Percentiles rank a stretch among this genome's conserved stretches.
phyloP scores from a whole-genome alignment of 768 basidiomycete genomes.

The Boletus vinaceobasis region DNA sequence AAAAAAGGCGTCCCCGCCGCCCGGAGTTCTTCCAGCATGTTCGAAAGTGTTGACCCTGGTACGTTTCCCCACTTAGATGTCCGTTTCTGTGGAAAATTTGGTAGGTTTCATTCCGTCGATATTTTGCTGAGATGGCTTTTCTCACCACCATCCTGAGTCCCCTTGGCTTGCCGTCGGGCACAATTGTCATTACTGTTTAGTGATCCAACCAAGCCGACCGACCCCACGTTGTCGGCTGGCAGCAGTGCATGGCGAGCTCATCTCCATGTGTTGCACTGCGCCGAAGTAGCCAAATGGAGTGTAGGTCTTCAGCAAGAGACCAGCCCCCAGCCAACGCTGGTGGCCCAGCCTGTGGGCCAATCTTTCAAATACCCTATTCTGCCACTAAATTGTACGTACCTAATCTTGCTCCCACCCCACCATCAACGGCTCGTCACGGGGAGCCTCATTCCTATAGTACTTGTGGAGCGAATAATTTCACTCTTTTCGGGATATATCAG shows the following conservation, averaged over 20 bases:
- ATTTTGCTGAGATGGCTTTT: not conserved
- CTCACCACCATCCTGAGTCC: not conserved
- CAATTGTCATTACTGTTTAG: not conserved
- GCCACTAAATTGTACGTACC: not conserved
- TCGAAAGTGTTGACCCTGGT: not conserved
- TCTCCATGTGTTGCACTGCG: not conserved
- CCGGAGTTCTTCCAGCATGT: not conserved
- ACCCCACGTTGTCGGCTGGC: not conserved
- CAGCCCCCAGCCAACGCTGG: too few relatives aligned
- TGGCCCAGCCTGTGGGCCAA: not conserved
- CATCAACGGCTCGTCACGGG: not conserved
- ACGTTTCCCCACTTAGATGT: not conserved
- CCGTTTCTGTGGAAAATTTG: not conserved
- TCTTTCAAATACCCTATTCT: not conserved
- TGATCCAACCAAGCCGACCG: not conserved
- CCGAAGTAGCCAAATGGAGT: conserved; percentile 3
- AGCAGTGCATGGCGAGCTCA: not conserved
- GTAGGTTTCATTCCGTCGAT: not conserved
- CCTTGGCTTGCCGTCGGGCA: not conserved
- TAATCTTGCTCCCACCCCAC: not conserved
- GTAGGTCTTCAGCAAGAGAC: not conserved
- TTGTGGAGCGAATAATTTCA: not conserved
- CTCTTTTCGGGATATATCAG: conserved; percentile 4
- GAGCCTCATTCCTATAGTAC: not conserved
- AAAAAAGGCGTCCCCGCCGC: not conserved